Base-by-base conservation (phyloP, 176 grass and related monocot species). In the Cenchrus fungigraminus region DNA sequence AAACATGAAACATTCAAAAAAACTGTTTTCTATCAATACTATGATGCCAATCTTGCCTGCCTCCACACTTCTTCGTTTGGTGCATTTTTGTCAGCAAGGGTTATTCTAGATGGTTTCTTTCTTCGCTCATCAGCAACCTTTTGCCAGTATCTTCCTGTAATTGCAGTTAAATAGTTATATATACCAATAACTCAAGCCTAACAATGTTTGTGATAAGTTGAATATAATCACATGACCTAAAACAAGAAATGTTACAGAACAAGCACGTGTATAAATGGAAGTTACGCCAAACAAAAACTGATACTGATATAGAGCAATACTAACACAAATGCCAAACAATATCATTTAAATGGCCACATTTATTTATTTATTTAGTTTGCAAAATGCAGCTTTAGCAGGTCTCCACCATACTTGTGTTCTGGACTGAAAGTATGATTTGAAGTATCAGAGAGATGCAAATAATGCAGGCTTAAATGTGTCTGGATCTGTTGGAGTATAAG, bases 51-150 rank as follows among this genome's bases (percentile, higher is more conserved):
- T 54, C 81, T 86, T 87, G 68, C 96, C 93, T 98, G 93, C 68
- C 84, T 90, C 96, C 96, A 98, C 55, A 98, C 96, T 92, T 95
- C 96, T 84, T 98, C 93, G 14, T 98, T 98, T 86, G 96, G 96
- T 46, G 96, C 96, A 91, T 98, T 98, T 91, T 98, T 98, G 83
- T 98, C 96, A 82, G 96, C 96, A 13, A 98, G 91, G 50, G 93
- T 98, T 92, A 98, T 95, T 81, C 89, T 73, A 87, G 81, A 88
- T 77, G 93, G 96, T 84, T 93, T 98, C 83, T 95, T 95, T 80
- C 86, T 95, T 17, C 86, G 78, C 84, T 94, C 93, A 85, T 98
- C 93, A 65, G 91, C 91, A 87, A 98, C 89, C 44, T 89, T 95
- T 77, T 88, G 91, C 96, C 96, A 98, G 85, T 98, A 98, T 87